Conservation (phyloP, 2,329 filamentous ascomycete genomes). For the Tolypocladium inflatum region DNA sequence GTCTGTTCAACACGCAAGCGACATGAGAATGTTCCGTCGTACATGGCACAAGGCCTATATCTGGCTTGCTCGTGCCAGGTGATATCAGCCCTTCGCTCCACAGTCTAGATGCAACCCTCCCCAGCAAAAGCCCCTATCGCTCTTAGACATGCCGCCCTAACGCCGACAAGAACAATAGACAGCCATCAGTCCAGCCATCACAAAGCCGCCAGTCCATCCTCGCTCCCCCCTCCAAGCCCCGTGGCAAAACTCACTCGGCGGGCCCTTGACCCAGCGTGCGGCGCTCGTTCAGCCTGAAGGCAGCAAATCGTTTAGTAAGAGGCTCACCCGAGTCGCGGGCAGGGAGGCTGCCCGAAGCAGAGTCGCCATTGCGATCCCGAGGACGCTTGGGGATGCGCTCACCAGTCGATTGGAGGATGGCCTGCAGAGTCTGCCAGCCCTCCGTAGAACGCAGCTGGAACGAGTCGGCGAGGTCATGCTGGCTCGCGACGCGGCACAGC, state of each 20-base stretch:
- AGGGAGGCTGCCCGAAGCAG: constrained; percentile 11
- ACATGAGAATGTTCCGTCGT: too few species aligned
- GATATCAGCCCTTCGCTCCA: background rate
- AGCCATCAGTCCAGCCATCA: background rate
- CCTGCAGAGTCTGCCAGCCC: constrained; percentile 89
- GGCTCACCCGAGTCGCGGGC: constrained; percentile 36
- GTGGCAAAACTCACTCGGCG: background rate
- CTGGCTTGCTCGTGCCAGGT: background rate
- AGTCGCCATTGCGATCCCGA: constrained; percentile 29
- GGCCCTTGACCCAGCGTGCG: background rate
- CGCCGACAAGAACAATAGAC: background rate
- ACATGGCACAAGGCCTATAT: too few species aligned
- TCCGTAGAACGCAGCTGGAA: constrained; percentile 76
- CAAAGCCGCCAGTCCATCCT: background rate
- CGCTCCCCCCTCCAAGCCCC: background rate
- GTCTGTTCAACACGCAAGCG: too few species aligned
- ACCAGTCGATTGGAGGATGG: constrained; percentile 94
- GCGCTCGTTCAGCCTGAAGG: constrained; percentile 50
- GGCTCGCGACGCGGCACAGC: constrained; percentile 74
- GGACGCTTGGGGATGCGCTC: constrained; percentile 80
- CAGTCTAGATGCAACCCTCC: background rate
- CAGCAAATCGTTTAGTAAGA: constrained; percentile 58
- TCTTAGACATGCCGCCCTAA: background rate
- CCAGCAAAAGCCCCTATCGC: background rate
- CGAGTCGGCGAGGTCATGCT: constrained; percentile 70